Evolutionary conservation across 306 rosid genomes (phyloP).

Genomic region (Malus asiatica): DNA sequence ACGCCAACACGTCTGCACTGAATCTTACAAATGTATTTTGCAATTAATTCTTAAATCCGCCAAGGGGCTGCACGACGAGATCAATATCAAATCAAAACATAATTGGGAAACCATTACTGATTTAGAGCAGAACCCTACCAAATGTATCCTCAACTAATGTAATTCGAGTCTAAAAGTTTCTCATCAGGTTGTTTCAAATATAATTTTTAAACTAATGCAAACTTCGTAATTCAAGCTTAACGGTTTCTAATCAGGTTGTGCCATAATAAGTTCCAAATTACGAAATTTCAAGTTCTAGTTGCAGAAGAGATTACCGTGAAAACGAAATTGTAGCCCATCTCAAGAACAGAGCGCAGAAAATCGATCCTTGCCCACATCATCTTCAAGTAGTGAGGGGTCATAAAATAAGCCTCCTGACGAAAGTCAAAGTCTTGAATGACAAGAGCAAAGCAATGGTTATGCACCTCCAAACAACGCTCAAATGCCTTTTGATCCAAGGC

Average conservation of each 20-base stretch:
- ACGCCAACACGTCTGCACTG: not conserved
- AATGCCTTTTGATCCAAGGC: slow-evolving; percentile 77
- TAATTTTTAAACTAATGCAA: not conserved
- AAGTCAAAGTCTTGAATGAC: slow-evolving; percentile 63
- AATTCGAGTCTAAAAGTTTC: not conserved
- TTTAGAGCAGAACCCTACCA: not conserved
- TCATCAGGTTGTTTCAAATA: not conserved
- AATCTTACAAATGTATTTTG: not conserved
- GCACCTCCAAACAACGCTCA: slow-evolving; percentile 65
- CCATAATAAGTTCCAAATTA: not conserved
- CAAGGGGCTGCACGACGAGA: not conserved
- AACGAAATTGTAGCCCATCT: slow-evolving; percentile 88
- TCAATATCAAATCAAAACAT: not conserved
- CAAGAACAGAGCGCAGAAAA: slow-evolving; percentile 76
- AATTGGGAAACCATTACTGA: not conserved
- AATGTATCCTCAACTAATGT: not conserved
- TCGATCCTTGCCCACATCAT: slow-evolving; percentile 98
- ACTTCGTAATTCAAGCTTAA: not conserved
- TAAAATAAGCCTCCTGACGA: slow-evolving; percentile 69
- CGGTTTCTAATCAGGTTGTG: not conserved
- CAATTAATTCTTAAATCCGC: not conserved
- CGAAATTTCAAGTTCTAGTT: not conserved
- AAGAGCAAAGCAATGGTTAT: slow-evolving; percentile 65
- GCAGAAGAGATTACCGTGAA: slow-evolving; percentile 61
- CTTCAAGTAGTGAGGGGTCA: slow-evolving; percentile 80